These are phyloP conservation scores for Candida oleophila DNA, from an alignment of 805 yeast species.

Conservation along the genomic window DNA sequence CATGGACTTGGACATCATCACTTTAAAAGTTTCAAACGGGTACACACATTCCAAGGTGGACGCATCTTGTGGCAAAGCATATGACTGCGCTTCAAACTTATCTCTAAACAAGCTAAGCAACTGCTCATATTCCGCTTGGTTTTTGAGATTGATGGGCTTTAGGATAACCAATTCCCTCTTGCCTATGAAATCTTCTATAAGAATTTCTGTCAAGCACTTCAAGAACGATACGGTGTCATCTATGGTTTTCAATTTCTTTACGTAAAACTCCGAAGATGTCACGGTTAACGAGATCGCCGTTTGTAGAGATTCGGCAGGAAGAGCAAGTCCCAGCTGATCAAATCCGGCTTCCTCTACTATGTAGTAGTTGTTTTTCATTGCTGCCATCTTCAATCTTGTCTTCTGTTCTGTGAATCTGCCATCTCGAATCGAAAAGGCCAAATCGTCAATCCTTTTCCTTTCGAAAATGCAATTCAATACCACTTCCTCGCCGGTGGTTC, in stretches of 20 bases:
- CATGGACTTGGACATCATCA: constrained; percentile 66
- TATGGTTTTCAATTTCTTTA: constrained; percentile 65
- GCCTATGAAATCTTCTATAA: constrained; percentile 35
- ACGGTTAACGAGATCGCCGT: constrained; percentile 75
- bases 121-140: constrained; percentile 50
- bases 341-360: constrained; percentile 74
- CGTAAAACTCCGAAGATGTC: constrained; percentile 62
- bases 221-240: constrained; percentile 73
- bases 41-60: constrained; percentile 37
- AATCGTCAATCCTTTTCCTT: constrained; percentile 85
- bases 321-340: constrained; percentile 35
- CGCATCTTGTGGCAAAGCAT: no score
- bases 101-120: constrained; percentile 42
- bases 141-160: constrained; percentile 48
- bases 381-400: constrained; percentile 66
- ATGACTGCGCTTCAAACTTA: constrained; percentile 50
- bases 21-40: constrained; percentile 49
- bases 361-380: constrained; percentile 66
- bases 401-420: constrained; percentile 91
- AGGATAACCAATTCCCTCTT: constrained; percentile 44
- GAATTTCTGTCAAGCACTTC: constrained; percentile 44
- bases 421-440: constrained; percentile 77
- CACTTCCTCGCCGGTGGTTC: constrained; percentile 54
- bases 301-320: constrained; percentile 53
- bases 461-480: constrained; percentile 84